phyloP scores from a whole-genome alignment of 257 asterid genomes.

The Nicotiana undulata region DNA sequence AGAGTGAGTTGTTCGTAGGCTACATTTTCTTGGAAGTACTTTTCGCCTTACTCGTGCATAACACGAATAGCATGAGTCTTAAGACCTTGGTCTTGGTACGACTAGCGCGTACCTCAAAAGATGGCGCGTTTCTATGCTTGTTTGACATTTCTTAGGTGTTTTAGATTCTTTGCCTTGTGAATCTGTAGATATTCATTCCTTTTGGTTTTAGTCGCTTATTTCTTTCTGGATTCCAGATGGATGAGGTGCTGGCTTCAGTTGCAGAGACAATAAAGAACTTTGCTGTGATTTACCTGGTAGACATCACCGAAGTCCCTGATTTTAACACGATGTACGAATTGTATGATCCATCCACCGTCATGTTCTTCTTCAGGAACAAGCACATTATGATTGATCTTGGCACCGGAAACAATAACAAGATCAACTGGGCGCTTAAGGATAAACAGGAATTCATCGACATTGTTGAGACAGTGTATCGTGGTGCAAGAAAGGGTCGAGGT shows the following conservation, averaged over 20 bases:
- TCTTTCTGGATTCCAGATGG: conserved; percentile 47
- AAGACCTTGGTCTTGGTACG: background rate
- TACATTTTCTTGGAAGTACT: background rate
- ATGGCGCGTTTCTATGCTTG: background rate
- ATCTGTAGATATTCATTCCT: background rate
- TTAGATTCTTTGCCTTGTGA: background rate
- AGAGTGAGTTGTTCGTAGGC: background rate
- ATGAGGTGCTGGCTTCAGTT: conserved; percentile 75
- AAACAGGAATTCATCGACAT: conserved; percentile 75
- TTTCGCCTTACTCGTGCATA: background rate
- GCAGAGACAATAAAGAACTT: conserved; percentile 87
- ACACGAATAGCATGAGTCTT: background rate
- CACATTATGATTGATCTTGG: conserved; percentile 97
- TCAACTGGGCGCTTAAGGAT: conserved; percentile 78
- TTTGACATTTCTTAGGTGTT: background rate
- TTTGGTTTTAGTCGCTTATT: background rate
- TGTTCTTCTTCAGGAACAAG: conserved; percentile 98
- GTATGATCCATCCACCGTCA: conserved; percentile 84
- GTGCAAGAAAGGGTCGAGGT: conserved; percentile 77
- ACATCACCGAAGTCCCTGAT: conserved; percentile 85
- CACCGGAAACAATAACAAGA: conserved; percentile 93
- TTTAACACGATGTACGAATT: conserved; percentile 95
- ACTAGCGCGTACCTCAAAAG: too few species aligned
- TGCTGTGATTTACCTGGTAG: conserved; percentile 80
- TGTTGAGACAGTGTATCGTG: conserved; percentile 68